Evolutionary conservation across 1,284 basidiomycete species (phyloP).

Genomic region (Marasmius tenuissimus): DNA sequence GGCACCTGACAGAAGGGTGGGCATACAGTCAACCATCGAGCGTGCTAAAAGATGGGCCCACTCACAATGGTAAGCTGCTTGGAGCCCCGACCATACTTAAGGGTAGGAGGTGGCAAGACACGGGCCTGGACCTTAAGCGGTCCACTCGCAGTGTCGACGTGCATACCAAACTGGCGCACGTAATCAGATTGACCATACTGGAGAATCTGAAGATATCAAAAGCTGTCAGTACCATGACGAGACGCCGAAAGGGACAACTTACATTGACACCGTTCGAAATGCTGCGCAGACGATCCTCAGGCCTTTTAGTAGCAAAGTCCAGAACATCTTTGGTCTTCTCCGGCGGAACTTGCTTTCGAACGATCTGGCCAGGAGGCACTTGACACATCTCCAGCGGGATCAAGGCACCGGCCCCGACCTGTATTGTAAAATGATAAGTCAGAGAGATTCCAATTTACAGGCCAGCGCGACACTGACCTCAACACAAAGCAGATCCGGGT

Average conservation of each 20-base stretch:
- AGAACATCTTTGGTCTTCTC: conserved; percentile 55
- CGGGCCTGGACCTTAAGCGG: conserved; percentile 59
- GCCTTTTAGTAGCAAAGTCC: conserved; percentile 56
- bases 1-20: background rate
- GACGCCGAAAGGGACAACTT: conserved; percentile 6
- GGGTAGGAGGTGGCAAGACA: conserved; percentile 25
- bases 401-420: conserved; percentile 54
- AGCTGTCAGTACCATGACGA: background rate
- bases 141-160: conserved; percentile 44
- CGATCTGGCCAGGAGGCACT: conserved; percentile 53
- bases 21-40: background rate
- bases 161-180: conserved; percentile 65
- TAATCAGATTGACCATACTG: conserved; percentile 74
- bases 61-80: conserved; percentile 55
- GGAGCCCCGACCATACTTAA: conserved; percentile 58
- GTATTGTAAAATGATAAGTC: background rate
- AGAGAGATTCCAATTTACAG: background rate
- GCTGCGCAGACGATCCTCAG: conserved; percentile 45
- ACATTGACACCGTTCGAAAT: conserved; percentile 49
- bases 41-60: background rate
- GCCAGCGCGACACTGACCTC: conserved; percentile 38
- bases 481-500: conserved; percentile 48
- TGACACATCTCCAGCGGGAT: conserved; percentile 57
- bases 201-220: conserved; percentile 46
- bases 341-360: conserved; percentile 51